Evolutionary conservation across 1,284 basidiomycete genomes (phyloP).

Genomic region (Cutaneotrichosporon daszewskae): DNA sequence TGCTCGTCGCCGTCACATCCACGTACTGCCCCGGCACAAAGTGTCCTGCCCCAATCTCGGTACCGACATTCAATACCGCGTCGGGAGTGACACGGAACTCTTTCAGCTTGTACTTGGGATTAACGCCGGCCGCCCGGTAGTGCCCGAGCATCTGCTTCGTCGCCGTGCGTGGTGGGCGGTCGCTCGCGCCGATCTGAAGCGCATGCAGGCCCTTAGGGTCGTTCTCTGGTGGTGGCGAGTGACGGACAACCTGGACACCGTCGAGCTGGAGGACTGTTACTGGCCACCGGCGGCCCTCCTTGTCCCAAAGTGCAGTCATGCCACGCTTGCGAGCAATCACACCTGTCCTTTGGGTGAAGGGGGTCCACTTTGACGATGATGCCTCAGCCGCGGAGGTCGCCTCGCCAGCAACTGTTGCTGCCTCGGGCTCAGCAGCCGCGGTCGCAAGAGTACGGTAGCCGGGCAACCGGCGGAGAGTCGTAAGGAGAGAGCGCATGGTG

Average conservation of each 20-base stretch:
- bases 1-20: constrained; percentile 86
- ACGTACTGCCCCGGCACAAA: constrained; percentile 97
- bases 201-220: constrained; percentile 62
- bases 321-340: constrained; percentile 91
- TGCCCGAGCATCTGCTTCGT: constrained; percentile 76
- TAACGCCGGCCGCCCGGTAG: constrained; percentile 72
- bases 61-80: constrained; percentile 84
- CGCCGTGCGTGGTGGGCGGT: constrained; percentile 62
- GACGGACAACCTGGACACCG: constrained; percentile 48
- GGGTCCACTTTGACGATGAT: constrained; percentile 59
- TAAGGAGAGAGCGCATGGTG: constrained; percentile 28
- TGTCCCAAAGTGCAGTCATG: constrained; percentile 91
- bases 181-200: constrained; percentile 75
- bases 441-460: constrained; percentile 18
- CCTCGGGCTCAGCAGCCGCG: constrained; percentile 8
- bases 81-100: constrained; percentile 88
- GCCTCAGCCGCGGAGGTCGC: constrained; percentile 8
- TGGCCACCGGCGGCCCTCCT: constrained; percentile 77
- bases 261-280: constrained; percentile 76
- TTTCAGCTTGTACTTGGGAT: constrained; percentile 78
- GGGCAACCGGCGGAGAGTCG: constrained; percentile 9
- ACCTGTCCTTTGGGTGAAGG: constrained; percentile 83
- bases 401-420: constrained; percentile 8
- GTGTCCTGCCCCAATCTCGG: constrained; percentile 82
- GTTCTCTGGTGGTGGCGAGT: constrained; percentile 29